Evolutionary conservation across 768 basidiomycete species (phyloP).

Genomic region (Pleurotus ostreatus): DNA sequence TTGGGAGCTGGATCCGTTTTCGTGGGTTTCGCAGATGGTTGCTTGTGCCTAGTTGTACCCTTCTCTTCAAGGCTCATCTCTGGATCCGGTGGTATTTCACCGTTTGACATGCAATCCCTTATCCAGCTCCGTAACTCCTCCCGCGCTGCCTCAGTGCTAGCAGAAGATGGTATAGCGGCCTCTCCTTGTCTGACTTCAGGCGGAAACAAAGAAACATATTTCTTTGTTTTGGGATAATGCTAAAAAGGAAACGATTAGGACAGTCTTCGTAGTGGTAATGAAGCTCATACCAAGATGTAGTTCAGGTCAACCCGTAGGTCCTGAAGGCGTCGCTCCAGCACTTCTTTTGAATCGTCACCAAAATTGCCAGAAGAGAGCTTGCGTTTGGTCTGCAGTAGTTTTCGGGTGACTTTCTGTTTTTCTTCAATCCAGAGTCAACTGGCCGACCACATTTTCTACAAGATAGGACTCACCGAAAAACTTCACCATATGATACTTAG

Average conservation of each 20-base stretch:
- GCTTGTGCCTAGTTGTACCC: conserved; percentile 1
- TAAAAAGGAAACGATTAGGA: conserved; percentile 21
- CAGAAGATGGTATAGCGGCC: conserved; percentile 19
- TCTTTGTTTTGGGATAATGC: conserved; percentile 83
- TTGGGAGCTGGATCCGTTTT: conserved; percentile 11
- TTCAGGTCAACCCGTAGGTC: conserved; percentile 84
- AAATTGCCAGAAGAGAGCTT: conserved; percentile 30
- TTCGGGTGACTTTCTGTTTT: conserved; percentile 80
- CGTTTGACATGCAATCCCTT: conserved; percentile 52
- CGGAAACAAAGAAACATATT: conserved; percentile 90
- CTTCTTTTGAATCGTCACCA: conserved; percentile 28
- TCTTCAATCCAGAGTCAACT: conserved; percentile 40
- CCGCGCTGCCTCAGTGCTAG: conserved; percentile 44
- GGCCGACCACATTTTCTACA: too few relatives aligned
- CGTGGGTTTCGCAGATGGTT: conserved; percentile 8
- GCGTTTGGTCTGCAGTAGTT: conserved; percentile 67
- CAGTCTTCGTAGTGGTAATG: not conserved
- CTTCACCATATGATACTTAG: conserved; percentile 85
- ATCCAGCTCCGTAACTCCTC: conserved; percentile 60
- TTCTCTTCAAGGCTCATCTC: conserved; percentile 37
- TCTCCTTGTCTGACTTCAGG: conserved; percentile 47
- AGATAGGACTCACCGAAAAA: conserved; percentile 74
- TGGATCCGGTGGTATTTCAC: conserved; percentile 56
- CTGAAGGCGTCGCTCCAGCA: conserved; percentile 45
- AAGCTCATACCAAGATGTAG: conserved; percentile 68